Evolutionary conservation across 306 rosid genomes (phyloP), one percentile per base, ranked within the genome.

Genomic region (Pterocarpus macrocarpus): DNA sequence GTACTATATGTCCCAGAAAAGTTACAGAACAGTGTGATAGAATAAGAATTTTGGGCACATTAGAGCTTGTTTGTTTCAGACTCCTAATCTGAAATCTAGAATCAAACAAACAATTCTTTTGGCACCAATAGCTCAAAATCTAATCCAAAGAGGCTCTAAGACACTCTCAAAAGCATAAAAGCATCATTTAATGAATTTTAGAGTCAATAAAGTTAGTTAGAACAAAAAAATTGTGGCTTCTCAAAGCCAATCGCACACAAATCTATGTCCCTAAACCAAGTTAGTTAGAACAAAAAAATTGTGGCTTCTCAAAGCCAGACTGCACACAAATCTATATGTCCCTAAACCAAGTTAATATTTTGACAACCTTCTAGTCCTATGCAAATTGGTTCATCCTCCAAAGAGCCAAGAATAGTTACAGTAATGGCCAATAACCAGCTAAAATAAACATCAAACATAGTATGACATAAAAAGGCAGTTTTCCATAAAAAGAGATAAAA

Each of bases 401-500:
- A 44, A 15, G 14, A 61, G 64, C 36, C 43, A 65, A 36, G 55
- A 32, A 33, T 53, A 61, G 41, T 32, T 65, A 53, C 36, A 76
- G 59, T 12, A 61, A 67, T 52, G 12, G 33, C 7, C 28, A 8
- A 2, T 16, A 39, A 75, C 36, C 47, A 70, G 33, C 28, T 44
- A 84, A 49, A 75, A 41, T 61, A 33, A 74, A 16, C 62, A 76
- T 65, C 49, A 39, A 52, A 43, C 33, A 75, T 64, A 71, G 53
- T 15, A 56, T 63, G 79, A 35, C 22, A 61, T 33, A 43, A 80
- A 70, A 50, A 36, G 64, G 17, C 49, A 67, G 41, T 38, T 61
- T 28, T 14, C 57, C 68, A 52, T 32, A 43, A 32, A 70, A 68
- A 22, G 15, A 15, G 69, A 74, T 35, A 32, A 64, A 73, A 22